These are phyloP conservation scores for Limonomyces culmigenus DNA, from an alignment of 1,284 basidiomycete species.

Conservation along the genomic window DNA sequence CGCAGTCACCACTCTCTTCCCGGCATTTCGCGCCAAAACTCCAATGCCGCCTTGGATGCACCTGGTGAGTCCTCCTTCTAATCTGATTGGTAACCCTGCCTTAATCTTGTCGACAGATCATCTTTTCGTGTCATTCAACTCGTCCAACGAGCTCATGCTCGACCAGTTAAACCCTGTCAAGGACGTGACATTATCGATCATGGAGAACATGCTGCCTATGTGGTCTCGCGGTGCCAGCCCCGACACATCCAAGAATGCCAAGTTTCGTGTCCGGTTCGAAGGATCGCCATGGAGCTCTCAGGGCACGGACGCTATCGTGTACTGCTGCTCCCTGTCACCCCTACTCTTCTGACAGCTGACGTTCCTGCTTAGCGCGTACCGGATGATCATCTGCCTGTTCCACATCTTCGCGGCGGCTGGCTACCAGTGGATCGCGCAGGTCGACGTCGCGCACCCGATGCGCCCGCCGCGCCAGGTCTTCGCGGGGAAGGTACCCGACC, in stretches of 20 bases:
- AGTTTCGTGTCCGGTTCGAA: constrained; percentile 24
- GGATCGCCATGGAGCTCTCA: constrained; percentile 26
- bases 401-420: constrained; percentile 23
- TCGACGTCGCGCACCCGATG: constrained; percentile 30
- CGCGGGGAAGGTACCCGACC: constrained; percentile 27
- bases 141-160: constrained; percentile 21
- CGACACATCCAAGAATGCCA: constrained; percentile 12
- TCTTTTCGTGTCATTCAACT: constrained; percentile 17
- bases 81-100: background rate
- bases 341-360: constrained; percentile 1
- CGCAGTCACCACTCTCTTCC: no score
- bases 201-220: constrained; percentile 23
- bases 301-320: constrained; percentile 25
- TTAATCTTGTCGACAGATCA: constrained; percentile 12
- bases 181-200: constrained; percentile 20
- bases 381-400: constrained; percentile 25
- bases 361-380: constrained; percentile 17
- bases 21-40: constrained; percentile 12
- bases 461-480: constrained; percentile 46
- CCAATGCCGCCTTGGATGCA: constrained; percentile 13
- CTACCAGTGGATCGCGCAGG: constrained; percentile 38
- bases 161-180: constrained; percentile 19
- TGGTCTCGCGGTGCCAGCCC: constrained; percentile 26
- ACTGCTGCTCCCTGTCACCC: constrained; percentile 7
- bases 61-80: constrained; percentile 12